phyloP scores from a whole-genome alignment of 805 yeast genomes.

The Debaryomyces castellii region DNA sequence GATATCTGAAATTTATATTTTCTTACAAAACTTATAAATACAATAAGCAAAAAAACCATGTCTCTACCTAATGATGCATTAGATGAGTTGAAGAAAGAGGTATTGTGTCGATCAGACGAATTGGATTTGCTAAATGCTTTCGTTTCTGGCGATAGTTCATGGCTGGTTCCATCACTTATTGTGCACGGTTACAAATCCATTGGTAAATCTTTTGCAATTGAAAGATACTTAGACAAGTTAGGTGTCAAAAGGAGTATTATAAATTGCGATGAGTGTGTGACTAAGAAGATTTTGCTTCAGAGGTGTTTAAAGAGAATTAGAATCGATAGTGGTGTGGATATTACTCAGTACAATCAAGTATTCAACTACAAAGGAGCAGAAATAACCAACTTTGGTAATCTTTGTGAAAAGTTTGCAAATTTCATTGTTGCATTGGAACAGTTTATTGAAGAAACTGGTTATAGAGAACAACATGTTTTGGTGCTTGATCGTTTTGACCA shows the following conservation, averaged over 20 bases:
- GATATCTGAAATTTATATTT: background rate
- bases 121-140: constrained; percentile 34
- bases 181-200: constrained; percentile 50
- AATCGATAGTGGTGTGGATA: constrained; percentile 33
- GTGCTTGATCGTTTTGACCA: constrained; percentile 50
- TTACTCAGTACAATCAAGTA: constrained; percentile 13
- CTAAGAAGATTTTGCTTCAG: constrained; percentile 41
- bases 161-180: constrained; percentile 36
- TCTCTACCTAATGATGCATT: background rate
- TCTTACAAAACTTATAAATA: background rate
- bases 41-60: background rate
- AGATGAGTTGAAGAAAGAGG: constrained; percentile 6
- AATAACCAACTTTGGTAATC: constrained; percentile 23
- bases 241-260: constrained; percentile 29
- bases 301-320: constrained; percentile 38
- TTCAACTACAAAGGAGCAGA: constrained; percentile 25
- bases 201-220: constrained; percentile 46
- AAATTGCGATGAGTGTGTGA: constrained; percentile 46
- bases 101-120: constrained; percentile 34
- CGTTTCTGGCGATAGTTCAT: constrained; percentile 23
- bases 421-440: constrained; percentile 43
- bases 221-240: constrained; percentile 26
- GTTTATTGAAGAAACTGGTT: constrained; percentile 29
- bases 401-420: constrained; percentile 42
- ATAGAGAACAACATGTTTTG: constrained; percentile 37